Conservation (phyloP, 352 stramenopile species). For the Phytopythium sindhum region DNA sequence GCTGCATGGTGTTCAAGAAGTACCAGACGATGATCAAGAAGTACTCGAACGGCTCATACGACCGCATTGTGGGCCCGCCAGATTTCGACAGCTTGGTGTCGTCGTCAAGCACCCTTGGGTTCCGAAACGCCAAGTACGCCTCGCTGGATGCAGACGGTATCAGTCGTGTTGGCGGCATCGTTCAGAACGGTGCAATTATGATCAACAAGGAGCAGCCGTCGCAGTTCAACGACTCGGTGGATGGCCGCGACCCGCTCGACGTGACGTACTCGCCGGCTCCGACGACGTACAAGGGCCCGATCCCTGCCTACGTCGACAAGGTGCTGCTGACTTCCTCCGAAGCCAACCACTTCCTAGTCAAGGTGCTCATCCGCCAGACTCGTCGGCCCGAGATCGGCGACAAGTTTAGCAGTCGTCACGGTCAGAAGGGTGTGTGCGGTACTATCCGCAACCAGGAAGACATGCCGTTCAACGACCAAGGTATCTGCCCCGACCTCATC, state of each 20-base stretch:
- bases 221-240: conserved; percentile 90
- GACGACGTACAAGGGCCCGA: conserved; percentile 95
- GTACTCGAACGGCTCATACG: conserved; percentile 96
- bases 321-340: conserved; percentile 98
- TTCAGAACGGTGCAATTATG: conserved; percentile 95
- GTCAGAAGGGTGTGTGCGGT: conserved; percentile 99
- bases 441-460: conserved; percentile 95
- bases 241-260: conserved; percentile 68
- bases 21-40: conserved; percentile 96
- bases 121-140: conserved; percentile 89
- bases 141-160: conserved; percentile 98
- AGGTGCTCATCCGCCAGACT: conserved; percentile 95
- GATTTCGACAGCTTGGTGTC: conserved; percentile 83
- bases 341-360: conserved; percentile 97
- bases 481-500: conserved; percentile 98
- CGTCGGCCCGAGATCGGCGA: conserved; percentile 98
- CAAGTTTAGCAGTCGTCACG: conserved; percentile 99
- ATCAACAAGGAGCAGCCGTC: conserved; percentile 98
- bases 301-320: conserved; percentile 97
- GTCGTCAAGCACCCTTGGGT: conserved; percentile 40
- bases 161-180: conserved; percentile 72
- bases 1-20: conserved; percentile 99
- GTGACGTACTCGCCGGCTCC: conserved; percentile 84
- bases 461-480: conserved; percentile 99
- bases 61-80: conserved; percentile 92